Evolutionary conservation across 2,329 filamentous ascomycete species (phyloP), one percentile per base, ranked within the genome.

Genomic region (Cryoendolithus antarcticus): DNA sequence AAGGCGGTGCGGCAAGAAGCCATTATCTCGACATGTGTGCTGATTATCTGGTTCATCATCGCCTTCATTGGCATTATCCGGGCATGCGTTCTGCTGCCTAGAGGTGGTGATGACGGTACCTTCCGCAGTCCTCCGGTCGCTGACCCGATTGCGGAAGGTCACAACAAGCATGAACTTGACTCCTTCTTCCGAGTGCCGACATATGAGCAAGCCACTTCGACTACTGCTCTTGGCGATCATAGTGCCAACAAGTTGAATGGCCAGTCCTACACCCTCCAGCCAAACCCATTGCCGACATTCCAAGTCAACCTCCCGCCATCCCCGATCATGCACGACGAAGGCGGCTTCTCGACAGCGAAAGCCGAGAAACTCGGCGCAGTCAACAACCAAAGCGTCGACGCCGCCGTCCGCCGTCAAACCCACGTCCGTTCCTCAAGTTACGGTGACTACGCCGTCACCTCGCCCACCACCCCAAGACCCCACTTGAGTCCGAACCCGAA

Each of bases 21-120:
- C 2, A 73, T 93, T 47, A 86, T 96, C 49, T 83, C 88, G 2
- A 70, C 73, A 0, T 75, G 71, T 37, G 65, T 98, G 4, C 62
- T 95, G 9, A 64, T 84, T 3, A 63, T 93, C 21, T 98, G 86
- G 70, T 53, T 93, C 38, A 60, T 91, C 44, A 72, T 93, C 42
- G 74, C 85, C 4, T 67, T 95, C 29, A 69, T 83, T 35, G 91
- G 85, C 35, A 61, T 89, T 39, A 61, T 75, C 35, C 75, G 85
- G 43, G 79, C 80, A 21, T 60, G 78, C 41, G 67, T 69, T 28
- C 69, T 78, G 40, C 75, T 82, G 63, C 65, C 67, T 39, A 64
- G 65, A 21, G 70, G 71, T 1, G 76, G 47, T 8, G 46, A 51
- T 27, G 45, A 43, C 15, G 42, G 42, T 32, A 34, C 45, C 13